Evolutionary conservation across 495 filamentous ascomycete species (phyloP), one percentile per base, ranked within the genome.

Genomic region (Neurospora sp.): DNA sequence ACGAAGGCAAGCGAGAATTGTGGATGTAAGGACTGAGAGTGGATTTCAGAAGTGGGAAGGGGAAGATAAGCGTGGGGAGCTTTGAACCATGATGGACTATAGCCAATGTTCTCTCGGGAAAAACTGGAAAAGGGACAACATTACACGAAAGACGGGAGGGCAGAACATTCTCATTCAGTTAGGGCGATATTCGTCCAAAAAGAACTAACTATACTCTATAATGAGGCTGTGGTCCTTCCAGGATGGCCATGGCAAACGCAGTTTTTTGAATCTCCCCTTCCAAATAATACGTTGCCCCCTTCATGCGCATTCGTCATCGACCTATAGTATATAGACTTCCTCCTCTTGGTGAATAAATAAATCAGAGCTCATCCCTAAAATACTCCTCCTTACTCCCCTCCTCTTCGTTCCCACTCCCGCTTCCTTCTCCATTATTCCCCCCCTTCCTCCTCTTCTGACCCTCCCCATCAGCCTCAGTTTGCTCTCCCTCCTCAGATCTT

Each of bases 351-450:
- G 3, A 8, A 14, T 12, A 31, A 16, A 16, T 31, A 31, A 31
- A 27, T 61, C 53, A 61, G 71, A 87, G 74, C 27, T 85, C 84
- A 44, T 86, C 85, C 70, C 82, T 83, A 78, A 81, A 84, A 73
- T 84, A 83, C 68, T 80, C 77, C 72, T 86, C 84, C 70, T 84
- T 76, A 45, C 83, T 84, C 4, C 85, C 85, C 70, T 81, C 72
- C 12, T 76, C 75, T 69, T 76, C 75, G 10, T 80, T 70, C 69
- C 4, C 69, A 70, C 27, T 78, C 69, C 12, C 40, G 27, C n/a
- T 73, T 47, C 65, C 68, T 16, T 74, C 53, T 14, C 38, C 59
- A 2, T 71, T 42, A 31, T 6, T 1, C 8, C 3, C 39, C 69
- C 22, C 71, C 41, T 71, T 44, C 7, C n/a, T 42, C 31, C 38